Percentiles rank a stretch among this genome's conserved stretches.
Evolutionary conservation across 768 basidiomycete genomes (phyloP).

Genomic region (Suillus placidus): DNA sequence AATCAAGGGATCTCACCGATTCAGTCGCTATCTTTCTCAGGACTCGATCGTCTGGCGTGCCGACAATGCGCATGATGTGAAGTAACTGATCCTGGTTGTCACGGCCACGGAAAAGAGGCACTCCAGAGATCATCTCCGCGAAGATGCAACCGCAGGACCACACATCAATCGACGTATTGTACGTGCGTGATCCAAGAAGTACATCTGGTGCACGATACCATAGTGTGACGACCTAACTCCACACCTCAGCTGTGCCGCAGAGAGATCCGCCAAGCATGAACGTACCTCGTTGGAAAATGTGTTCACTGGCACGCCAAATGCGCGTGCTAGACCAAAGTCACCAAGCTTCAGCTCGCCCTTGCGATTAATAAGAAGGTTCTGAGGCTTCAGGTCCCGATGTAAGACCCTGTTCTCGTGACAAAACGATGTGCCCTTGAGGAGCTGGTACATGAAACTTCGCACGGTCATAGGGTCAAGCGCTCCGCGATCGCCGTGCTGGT

Average conservation of each 20-base stretch:
- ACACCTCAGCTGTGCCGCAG: conserved; percentile 12
- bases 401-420: conserved; percentile 98
- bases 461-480: conserved; percentile 88
- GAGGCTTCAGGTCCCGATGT: conserved; percentile 97
- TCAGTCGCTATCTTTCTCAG: conserved; percentile 88
- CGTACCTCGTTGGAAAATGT: conserved; percentile 95
- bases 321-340: conserved; percentile 96
- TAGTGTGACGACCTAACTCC: conserved; percentile 86
- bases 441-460: conserved; percentile 97
- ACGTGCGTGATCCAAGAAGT: conserved; percentile 93
- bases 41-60: conserved; percentile 88
- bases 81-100: conserved; percentile 98
- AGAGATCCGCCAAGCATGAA: background rate
- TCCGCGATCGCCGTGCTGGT: conserved; percentile 93
- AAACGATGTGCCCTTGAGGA: conserved; percentile 95
- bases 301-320: conserved; percentile 98
- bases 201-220: conserved; percentile 99
- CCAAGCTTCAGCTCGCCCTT: conserved; percentile 97
- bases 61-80: conserved; percentile 96
- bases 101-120: conserved; percentile 93
- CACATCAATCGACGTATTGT: conserved; percentile 97
- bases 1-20: conserved; percentile 57
- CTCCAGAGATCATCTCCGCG: conserved; percentile 98
- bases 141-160: conserved; percentile 99
- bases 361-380: conserved; percentile 96